These are phyloP conservation scores for Crithidia thermophila DNA, from an alignment of 208 protist genomes.

Conservation along the genomic window DNA sequence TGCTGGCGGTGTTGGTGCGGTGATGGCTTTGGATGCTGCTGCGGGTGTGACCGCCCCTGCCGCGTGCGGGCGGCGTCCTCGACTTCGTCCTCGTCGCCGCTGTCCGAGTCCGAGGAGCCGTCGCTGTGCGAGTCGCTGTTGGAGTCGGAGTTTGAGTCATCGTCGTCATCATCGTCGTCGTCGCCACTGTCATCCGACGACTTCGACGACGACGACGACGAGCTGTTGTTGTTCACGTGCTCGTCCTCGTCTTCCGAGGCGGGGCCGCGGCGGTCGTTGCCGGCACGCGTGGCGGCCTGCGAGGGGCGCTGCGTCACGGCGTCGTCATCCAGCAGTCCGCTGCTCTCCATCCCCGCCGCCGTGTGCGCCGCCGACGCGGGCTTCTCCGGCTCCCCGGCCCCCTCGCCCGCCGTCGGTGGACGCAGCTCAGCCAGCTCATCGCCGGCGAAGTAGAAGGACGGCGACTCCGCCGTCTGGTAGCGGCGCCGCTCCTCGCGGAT, in stretches of 20 bases:
- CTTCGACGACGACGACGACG: constrained; percentile 8
- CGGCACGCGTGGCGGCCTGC: too few relatives aligned
- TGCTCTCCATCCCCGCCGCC: not conserved
- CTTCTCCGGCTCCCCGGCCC: not conserved
- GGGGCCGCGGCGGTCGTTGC: not conserved
- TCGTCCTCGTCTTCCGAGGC: not conserved
- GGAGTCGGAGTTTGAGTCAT: constrained; percentile 8
- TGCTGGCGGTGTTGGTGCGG: not conserved
- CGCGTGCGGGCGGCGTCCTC: not conserved
- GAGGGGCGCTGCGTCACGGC: too few relatives aligned
- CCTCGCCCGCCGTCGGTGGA: not conserved
- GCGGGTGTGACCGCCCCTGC: not conserved
- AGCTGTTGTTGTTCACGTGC: not conserved
- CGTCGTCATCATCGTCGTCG: constrained; percentile 7
- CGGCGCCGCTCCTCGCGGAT: constrained; percentile 7
- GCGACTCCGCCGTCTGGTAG: constrained; percentile 3
- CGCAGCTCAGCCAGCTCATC: constrained; percentile 10
- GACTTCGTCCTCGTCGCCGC: constrained; percentile 1
- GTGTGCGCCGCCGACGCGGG: not conserved
- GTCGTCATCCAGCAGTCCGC: too few relatives aligned
- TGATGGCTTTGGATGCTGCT: too few relatives aligned
- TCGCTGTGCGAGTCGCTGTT: constrained; percentile 16
- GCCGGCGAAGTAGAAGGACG: constrained; percentile 24
- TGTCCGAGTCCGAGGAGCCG: not conserved
- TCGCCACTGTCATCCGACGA: not conserved